Conservation (phyloP, 371 early-diverging fungal genomes). For the Dichotomocladium elegans region DNA sequence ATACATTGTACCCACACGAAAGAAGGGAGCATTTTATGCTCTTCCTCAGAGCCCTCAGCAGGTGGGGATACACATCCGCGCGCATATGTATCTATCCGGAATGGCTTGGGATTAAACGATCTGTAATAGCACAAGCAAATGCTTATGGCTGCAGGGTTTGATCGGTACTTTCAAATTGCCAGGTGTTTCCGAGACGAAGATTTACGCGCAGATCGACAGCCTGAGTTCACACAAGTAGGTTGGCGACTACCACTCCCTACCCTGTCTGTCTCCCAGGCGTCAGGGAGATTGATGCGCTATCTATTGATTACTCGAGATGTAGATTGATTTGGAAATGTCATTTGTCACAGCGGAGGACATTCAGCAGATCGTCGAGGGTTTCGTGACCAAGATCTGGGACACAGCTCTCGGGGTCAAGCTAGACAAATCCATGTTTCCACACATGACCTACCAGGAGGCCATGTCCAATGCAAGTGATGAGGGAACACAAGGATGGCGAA, state of each 20-base stretch:
- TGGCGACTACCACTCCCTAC: too few relatives aligned
- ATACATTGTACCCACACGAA: slow-evolving; percentile 89
- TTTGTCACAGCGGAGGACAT: slow-evolving; percentile 73
- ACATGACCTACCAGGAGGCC: slow-evolving; percentile 79
- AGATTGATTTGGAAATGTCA: slow-evolving; percentile 90
- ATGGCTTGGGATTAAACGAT: neutral
- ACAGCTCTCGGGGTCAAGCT: slow-evolving; percentile 51
- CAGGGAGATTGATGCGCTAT: too few relatives aligned
- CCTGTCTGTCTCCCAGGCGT: too few relatives aligned
- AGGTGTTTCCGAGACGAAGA: slow-evolving; percentile 94
- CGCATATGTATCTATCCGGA: too few relatives aligned
- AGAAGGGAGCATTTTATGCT: slow-evolving; percentile 74
- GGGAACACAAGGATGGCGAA: neutral
- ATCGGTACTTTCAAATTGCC: slow-evolving; percentile 91
- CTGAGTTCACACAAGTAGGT: slow-evolving; percentile 87
- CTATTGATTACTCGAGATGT: too few relatives aligned
- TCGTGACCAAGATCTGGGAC: slow-evolving; percentile 70
- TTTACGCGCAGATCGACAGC: slow-evolving; percentile 86
- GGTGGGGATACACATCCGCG: slow-evolving; percentile 41
- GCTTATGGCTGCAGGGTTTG: slow-evolving; percentile 87
- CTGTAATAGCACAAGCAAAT: slow-evolving; percentile 79
- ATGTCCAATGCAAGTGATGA: slow-evolving; percentile 56
- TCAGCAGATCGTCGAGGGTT: slow-evolving; percentile 70
- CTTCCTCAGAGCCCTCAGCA: slow-evolving; percentile 94
- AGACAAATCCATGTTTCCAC: slow-evolving; percentile 49